A percentile compares a stretch with the other conserved stretches of the same genome.
phyloP scores from a whole-genome alignment of 1,139 yeast species.

The Hansenula lynferdii region DNA sequence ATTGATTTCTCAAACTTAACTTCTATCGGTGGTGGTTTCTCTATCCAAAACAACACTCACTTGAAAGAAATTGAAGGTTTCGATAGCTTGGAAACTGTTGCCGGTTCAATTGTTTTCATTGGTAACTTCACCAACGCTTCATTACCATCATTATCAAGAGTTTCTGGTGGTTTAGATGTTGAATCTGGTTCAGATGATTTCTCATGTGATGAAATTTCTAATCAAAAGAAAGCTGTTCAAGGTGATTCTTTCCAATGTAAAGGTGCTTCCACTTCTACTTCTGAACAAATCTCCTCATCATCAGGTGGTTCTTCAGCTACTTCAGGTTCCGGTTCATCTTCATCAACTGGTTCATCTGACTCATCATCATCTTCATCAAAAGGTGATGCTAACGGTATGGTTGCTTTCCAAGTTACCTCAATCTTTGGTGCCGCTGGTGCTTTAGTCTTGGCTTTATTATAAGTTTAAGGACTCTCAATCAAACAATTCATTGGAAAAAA shows the following conservation, averaged over 20 bases:
- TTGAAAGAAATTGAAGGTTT: slow-evolving; percentile 67
- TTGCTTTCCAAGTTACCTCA: slow-evolving; percentile 41
- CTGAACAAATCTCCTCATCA: slow-evolving; percentile 34
- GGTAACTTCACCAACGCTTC: slow-evolving; percentile 84
- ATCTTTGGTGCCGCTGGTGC: slow-evolving; percentile 59
- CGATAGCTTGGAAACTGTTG: slow-evolving; percentile 65
- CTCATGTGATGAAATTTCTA: slow-evolving; percentile 74
- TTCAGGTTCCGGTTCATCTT: slow-evolving; percentile 16
- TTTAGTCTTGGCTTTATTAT: slow-evolving; percentile 59
- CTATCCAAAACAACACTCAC: slow-evolving; percentile 75
- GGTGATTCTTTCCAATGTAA: slow-evolving; percentile 88
- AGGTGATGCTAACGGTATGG: slow-evolving; percentile 29
- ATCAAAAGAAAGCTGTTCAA: slow-evolving; percentile 69
- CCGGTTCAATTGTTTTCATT: slow-evolving; percentile 79
- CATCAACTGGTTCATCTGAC: slow-evolving; percentile 18
- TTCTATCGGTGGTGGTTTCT: slow-evolving; percentile 83
- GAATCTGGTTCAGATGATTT: slow-evolving; percentile 67
- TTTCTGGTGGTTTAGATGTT: slow-evolving; percentile 88
- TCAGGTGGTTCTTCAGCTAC: slow-evolving; percentile 23
- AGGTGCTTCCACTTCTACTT: slow-evolving; percentile 39
- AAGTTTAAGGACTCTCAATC: slow-evolving; percentile 21
- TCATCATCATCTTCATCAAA: slow-evolving; percentile 22
- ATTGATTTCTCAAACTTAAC: slow-evolving; percentile 68
- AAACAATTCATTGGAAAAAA: not conserved
- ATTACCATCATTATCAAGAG: slow-evolving; percentile 65